These are phyloP conservation scores for Symbiotaphrina buchneri DNA, from an alignment of 495 filamentous ascomycete genomes.

Conservation along the genomic window DNA sequence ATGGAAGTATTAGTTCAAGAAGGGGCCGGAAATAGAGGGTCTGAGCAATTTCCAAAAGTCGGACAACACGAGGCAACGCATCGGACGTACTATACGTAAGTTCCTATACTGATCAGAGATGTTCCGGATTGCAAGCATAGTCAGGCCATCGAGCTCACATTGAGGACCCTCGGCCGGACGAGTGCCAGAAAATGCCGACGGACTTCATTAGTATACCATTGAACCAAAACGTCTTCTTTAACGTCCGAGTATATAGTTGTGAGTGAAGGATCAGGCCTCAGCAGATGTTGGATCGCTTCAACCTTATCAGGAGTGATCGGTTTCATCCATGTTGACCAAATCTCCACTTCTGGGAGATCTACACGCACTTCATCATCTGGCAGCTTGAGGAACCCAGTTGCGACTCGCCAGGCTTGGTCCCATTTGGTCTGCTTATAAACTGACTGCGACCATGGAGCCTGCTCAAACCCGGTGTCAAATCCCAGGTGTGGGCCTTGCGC, in stretches of 20 bases:
- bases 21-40: conserved; percentile 23
- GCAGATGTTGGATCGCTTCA: conserved; percentile 5
- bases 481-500: conserved; percentile 8
- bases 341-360: conserved; percentile 7
- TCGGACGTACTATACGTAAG: conserved; percentile 9
- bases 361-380: conserved; percentile 11
- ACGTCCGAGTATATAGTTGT: conserved; percentile 1
- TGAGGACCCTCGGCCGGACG: conserved; percentile 14
- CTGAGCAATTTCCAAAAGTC: conserved; percentile 19
- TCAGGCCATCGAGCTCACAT: conserved; percentile 12
- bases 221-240: conserved; percentile 16
- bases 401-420: conserved; percentile 46
- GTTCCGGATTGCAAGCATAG: not conserved
- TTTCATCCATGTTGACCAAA: conserved; percentile 8
- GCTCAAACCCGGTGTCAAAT: conserved; percentile 5
- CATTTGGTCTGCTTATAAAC: conserved; percentile 30
- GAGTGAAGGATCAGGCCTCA: not conserved
- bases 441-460: conserved; percentile 5
- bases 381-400: conserved; percentile 36
- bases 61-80: conserved; percentile 17
- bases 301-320: conserved; percentile 3
- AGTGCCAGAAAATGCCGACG: conserved; percentile 25
- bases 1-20: conserved; percentile 1
- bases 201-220: conserved; percentile 30
- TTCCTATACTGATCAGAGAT: conserved; percentile 12